Evolutionary conservation across 1,139 yeast species (phyloP), one percentile per base, ranked within the genome.

Genomic region (Taphrina populina): DNA sequence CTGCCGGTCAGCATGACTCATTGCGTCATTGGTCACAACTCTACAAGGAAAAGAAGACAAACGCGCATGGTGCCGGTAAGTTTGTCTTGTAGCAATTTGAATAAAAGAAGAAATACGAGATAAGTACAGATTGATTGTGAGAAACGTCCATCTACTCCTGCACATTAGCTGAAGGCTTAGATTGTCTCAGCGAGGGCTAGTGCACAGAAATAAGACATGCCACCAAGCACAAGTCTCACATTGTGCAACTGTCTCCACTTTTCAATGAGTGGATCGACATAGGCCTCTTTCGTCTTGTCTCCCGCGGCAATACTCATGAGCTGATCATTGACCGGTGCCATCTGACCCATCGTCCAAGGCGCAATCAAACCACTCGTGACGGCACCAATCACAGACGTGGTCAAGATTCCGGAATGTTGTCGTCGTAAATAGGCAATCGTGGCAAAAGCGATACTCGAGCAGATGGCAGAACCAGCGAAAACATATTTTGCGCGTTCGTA

Each of bases 321-420:
- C 30, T 43, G 47, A 19, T 43, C 2, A 19, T 43, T 43, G 47
- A 43, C 17, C 19, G 47, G 47, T 37, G 32, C 8, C 47, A 43
- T 43, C 15, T 24, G 32, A 15, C n/a, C 11, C 15, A 43, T 4
- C 4, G 47, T 43, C 26, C 29, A 43, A 24, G 36, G 36, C 26
- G 29, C 36, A 20, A 43, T 43, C 37, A 20, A 7, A 15, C 29
- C 36, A 20, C 47, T 30, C 37, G 47, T 29, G 7, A 43, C 7
- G n/a, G 33, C 36, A 5, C 29, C 47, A 19, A 43, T 27, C 20
- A 19, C 19, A 11, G 13, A 5, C 19, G 17, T 7, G 20, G 10
- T 11, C n/a, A n/a, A n/a, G n/a, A n/a, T n/a, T n/a, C n/a, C n/a
- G n/a, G n/a, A n/a, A n/a, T n/a, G n/a, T 24, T 43, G 29, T 4